Evolutionary conservation across 306 rosid genomes (phyloP), one percentile per base, ranked within the genome.

Genomic region (Gynostemma pentaphyllum): DNA sequence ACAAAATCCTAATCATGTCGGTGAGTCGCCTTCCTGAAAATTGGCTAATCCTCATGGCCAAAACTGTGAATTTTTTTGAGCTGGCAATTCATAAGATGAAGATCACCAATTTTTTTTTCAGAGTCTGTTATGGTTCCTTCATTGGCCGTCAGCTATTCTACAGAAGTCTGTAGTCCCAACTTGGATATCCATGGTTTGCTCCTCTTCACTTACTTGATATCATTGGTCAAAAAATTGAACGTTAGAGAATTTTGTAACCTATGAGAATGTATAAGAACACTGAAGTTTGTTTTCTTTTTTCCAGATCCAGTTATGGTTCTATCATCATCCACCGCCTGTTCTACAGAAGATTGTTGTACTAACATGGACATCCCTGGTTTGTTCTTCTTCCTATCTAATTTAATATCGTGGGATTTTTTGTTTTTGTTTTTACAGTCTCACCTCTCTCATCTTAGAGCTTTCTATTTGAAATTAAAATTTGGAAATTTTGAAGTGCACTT

Each of bases 161-260:
- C 4, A 46, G 75, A 76, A 59, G 68, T 16, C 54, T 40, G 79
- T 72, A 67, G 53, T 74, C 46, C 45, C 51, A 23, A 47, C 49
- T 13, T 21, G 50, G 69, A 71, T 5, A 56, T 68, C 63, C 86
- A 87, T 80, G 87, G 92, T 89, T 69, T 70, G 83, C 63, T 65
- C 64, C 68, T 18, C 72, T 56, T 19, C 23, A 65, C 22, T 23
- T 40, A 24, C 0, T 52, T 66, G 53, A 45, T 62, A 32, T 28
- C 62, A 51, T 49, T 29, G 79, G 73, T 28, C 72, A 65, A 66
- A 62, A 39, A 45, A 62, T 53, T 74, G 32, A 29, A 53, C 67
- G 63, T 29, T 54, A 1, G 34, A 57, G 26, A 52, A 16, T 16
- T 45, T 13, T 56, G 79, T 79, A 70, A 82, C 62, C 66, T 65